Evolutionary conservation across 2,329 filamentous ascomycete genomes (phyloP), one percentile per base, ranked within the genome.

Genomic region (Cryphonectria radicalis): DNA sequence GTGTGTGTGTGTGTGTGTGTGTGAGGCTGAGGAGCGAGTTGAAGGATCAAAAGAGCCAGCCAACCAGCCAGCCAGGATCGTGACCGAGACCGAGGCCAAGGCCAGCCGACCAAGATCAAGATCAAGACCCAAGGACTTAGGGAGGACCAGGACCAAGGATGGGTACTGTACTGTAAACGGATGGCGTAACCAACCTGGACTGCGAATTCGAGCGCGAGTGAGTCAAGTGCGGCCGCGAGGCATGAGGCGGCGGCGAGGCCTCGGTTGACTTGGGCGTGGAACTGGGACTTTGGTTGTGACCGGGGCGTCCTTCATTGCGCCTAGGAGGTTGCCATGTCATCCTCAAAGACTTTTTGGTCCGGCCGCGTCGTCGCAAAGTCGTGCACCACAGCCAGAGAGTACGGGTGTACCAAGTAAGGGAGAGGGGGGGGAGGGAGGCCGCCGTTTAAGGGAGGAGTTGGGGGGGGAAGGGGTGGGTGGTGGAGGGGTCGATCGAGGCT

Each of bases 291-390:
- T 60, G 57, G 43, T 28, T 68, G 42, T 60, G 66, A 43, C 66
- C 63, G 32, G 57, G 57, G 57, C 59, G 66, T 42, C 66, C 66
- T 68, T 73, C 71, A 73, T 73, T 73, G 71, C 69, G 71, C 71
- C 62, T 73, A 43, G 71, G 69, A 65, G 68, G 65, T 68, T 70
- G 68, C 71, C 71, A 73, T 73, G 71, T 70, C 71, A 73, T 73
- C 70, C 71, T 72, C 46, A 57, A 60, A 63, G 59, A 50, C 46
- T 53, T 67, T 59, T 62, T 17, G n/a, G 69, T 55, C 64, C 46
- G 64, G 62, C 42, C 64, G 63, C 63, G 69, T 62, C 69, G 69
- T 62, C 69, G 57, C 50, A n/a, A 43, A 43, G 66, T 67, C 66
- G 69, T 40, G 55, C 69, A 53, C 37, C 50, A 67, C 69, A 63